Conservation (phyloP, 2,329 filamentous ascomycete genomes). For the Sporothrix schenckii region DNA sequence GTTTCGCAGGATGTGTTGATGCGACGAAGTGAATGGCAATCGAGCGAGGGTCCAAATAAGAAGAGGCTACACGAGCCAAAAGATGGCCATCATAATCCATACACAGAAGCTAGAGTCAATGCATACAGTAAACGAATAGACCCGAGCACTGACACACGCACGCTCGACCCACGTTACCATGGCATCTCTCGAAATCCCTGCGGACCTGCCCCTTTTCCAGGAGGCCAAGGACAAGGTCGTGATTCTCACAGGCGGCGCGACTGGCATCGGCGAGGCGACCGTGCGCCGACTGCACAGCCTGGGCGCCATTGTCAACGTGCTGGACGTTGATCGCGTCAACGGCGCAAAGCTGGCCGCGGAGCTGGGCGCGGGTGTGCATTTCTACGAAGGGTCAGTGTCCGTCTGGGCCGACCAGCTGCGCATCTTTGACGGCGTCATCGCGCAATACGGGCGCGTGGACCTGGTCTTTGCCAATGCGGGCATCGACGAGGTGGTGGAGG, state of each 20-base stretch:
- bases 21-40: neutral
- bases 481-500: slow-evolving; percentile 25
- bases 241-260: slow-evolving; percentile 25
- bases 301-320: slow-evolving; percentile 20
- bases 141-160: no score
- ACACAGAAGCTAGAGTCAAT: neutral
- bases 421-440: slow-evolving; percentile 21
- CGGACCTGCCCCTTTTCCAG: slow-evolving; percentile 16
- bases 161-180: neutral
- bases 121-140: no score
- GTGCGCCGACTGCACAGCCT: slow-evolving; percentile 9
- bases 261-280: slow-evolving; percentile 25
- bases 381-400: slow-evolving; percentile 25
- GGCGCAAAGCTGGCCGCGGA: neutral
- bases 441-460: slow-evolving; percentile 24
- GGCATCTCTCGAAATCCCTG: slow-evolving; percentile 23
- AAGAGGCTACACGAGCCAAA: neutral
- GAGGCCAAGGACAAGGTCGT: slow-evolving; percentile 28
- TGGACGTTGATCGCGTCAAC: slow-evolving; percentile 18
- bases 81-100: neutral
- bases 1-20: neutral
- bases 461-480: slow-evolving; percentile 29
- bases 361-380: slow-evolving; percentile 10
- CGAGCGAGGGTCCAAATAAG: neutral
- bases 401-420: slow-evolving; percentile 27